A percentile compares a stretch with the other conserved stretches of the same genome.
These are phyloP conservation scores for Aegilops longissima DNA, from an alignment of 176 grass and related monocot genomes.

Conservation along the genomic window DNA sequence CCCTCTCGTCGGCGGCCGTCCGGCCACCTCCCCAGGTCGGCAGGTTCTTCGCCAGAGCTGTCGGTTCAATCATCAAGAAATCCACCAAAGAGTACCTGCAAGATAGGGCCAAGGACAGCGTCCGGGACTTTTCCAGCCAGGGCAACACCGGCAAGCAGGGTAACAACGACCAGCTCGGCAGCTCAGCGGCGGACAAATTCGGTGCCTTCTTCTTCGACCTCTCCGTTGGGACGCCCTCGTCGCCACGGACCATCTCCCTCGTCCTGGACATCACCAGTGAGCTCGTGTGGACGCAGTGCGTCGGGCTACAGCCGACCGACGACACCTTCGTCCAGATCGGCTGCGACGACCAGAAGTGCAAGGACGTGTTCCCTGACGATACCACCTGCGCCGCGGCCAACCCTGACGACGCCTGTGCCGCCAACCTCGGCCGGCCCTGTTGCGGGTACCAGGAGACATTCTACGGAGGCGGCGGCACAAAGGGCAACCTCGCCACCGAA, in stretches of 20 bases:
- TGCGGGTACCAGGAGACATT: background rate
- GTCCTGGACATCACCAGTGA: background rate
- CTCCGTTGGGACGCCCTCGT: background rate
- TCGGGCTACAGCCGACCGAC: background rate
- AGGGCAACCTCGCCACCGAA: background rate
- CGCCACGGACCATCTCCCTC: background rate
- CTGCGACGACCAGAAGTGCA: background rate
- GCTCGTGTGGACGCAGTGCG: conserved; percentile 16
- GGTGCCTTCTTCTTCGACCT: background rate
- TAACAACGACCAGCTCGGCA: background rate
- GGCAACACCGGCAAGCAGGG: too few species aligned
- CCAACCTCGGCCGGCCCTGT: too few species aligned
- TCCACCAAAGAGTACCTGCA: background rate
- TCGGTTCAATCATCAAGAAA: background rate
- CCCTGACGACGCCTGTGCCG: too few species aligned
- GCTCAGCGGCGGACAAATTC: background rate
- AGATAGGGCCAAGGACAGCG: background rate
- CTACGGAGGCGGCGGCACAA: background rate
- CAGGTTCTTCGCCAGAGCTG: background rate
- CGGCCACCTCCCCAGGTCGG: background rate
- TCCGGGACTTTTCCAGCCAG: background rate
- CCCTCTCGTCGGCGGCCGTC: background rate
- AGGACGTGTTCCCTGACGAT: background rate
- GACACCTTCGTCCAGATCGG: background rate
- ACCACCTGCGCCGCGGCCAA: background rate